phyloP scores from a whole-genome alignment of 495 filamentous ascomycete species.

The Bacidia gigantensis region DNA sequence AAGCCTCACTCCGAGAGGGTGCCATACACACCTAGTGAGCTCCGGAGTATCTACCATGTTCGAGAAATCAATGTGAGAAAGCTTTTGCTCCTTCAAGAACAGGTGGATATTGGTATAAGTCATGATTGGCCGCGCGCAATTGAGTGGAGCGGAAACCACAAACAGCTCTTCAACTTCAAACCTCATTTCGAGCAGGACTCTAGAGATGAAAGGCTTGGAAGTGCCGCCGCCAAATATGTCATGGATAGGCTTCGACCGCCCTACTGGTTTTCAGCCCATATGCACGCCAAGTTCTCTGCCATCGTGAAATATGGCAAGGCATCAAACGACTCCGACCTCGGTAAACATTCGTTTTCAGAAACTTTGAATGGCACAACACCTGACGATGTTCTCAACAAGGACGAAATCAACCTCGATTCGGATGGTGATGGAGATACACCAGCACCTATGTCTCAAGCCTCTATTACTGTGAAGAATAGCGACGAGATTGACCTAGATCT shows the following conservation, averaged over 20 bases:
- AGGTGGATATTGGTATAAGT: slow-evolving; percentile 78
- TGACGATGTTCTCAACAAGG: slow-evolving; percentile 10
- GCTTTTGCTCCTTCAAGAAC: slow-evolving; percentile 66
- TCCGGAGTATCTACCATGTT: slow-evolving; percentile 72
- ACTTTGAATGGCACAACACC: background rate
- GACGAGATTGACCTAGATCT: slow-evolving; percentile 42
- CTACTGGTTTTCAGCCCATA: slow-evolving; percentile 89
- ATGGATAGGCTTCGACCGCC: slow-evolving; percentile 66
- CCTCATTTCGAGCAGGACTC: slow-evolving; percentile 61
- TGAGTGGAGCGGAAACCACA: slow-evolving; percentile 56
- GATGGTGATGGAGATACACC: slow-evolving; percentile 13
- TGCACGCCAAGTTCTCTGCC: slow-evolving; percentile 77
- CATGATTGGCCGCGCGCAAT: slow-evolving; percentile 88
- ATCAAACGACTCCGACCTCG: background rate
- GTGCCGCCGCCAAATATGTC: slow-evolving; percentile 57
- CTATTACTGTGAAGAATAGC: slow-evolving; percentile 21
- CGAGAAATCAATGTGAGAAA: slow-evolving; percentile 86
- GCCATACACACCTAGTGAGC: slow-evolving; percentile 60
- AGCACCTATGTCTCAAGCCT: background rate
- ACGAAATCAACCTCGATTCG: slow-evolving; percentile 23
- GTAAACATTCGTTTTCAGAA: background rate
- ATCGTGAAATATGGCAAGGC: slow-evolving; percentile 46
- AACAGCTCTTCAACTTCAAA: slow-evolving; percentile 54
- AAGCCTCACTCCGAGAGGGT: slow-evolving; percentile 75
- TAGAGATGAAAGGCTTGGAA: slow-evolving; percentile 57